These are phyloP conservation scores for Aspergillus biplanus DNA, from an alignment of 495 filamentous ascomycete genomes.

Conservation along the genomic window DNA sequence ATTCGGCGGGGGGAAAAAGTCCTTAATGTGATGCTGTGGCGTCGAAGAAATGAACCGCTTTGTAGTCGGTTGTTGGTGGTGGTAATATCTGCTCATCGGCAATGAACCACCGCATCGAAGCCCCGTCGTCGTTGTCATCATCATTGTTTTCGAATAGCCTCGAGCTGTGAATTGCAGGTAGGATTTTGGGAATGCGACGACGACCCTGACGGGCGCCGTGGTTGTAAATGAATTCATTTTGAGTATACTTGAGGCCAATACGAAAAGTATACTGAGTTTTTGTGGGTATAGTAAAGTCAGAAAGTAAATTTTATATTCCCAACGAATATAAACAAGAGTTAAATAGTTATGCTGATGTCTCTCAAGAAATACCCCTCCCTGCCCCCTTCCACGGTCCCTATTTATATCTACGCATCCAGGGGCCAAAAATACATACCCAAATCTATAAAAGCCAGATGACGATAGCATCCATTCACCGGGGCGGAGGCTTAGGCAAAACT, in stretches of 20 bases:
- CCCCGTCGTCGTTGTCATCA: slow-evolving; percentile 24
- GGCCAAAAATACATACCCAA: not conserved
- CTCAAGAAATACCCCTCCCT: no score
- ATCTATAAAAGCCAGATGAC: not conserved
- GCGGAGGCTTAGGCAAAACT: slow-evolving; percentile 15
- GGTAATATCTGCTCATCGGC: slow-evolving; percentile 19
- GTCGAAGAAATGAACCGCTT: slow-evolving; percentile 46
- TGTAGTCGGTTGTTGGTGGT: slow-evolving; percentile 18
- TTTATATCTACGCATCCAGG: slow-evolving; percentile 1
- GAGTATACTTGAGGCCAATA: not conserved
- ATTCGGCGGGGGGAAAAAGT: slow-evolving; percentile 45
- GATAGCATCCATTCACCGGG: not conserved
- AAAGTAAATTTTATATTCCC: not conserved
- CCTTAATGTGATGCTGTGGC: slow-evolving; percentile 38
- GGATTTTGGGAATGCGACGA: slow-evolving; percentile 31
- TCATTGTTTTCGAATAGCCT: slow-evolving; percentile 31
- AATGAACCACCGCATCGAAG: slow-evolving; percentile 26
- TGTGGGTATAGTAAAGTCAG: not conserved
- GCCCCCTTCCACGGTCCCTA: not conserved
- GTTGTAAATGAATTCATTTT: slow-evolving; percentile 34
- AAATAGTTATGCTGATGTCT: no score
- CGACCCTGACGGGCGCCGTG: slow-evolving; percentile 38
- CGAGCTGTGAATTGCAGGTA: slow-evolving; percentile 33
- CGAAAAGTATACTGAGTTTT: slow-evolving; percentile 1
- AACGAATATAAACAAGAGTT: no score